Evolutionary conservation across 164 flowering plant genomes (phyloP).

Genomic region (Vitis rupestris): DNA sequence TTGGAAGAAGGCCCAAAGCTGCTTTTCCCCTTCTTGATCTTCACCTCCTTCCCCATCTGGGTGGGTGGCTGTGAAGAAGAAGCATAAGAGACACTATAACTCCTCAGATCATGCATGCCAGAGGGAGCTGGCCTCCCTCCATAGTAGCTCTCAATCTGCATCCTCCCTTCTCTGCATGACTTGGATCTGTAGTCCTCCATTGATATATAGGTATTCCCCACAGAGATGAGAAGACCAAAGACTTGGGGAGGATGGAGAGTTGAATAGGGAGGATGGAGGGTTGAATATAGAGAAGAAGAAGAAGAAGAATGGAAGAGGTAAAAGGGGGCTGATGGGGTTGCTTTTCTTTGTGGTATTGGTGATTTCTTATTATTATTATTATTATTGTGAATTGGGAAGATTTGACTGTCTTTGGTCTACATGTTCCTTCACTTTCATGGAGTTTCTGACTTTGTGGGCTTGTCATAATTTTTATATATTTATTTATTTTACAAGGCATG

Average conservation of each 20-base stretch:
- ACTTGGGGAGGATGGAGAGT: background rate
- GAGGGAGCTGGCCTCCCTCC: constrained; percentile 27
- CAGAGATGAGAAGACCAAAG: background rate
- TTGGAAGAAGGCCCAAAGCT: constrained; percentile 27
- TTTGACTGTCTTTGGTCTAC: background rate
- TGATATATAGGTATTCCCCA: background rate
- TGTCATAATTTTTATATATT: background rate
- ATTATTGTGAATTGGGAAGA: background rate
- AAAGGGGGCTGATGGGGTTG: constrained; percentile 2
- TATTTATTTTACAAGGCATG: too few species aligned
- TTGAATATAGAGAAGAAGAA: background rate
- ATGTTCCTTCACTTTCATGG: too few species aligned
- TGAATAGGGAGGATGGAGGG: too few species aligned
- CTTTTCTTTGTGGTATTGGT: background rate
- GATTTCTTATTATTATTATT: too few species aligned
- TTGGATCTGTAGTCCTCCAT: constrained; percentile 66
- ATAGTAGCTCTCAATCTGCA: constrained; percentile 43
- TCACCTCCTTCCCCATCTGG: constrained; percentile 26
- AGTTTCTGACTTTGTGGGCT: background rate
- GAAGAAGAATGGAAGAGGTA: background rate
- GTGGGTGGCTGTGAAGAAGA: constrained; percentile 19
- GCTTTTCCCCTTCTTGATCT: constrained; percentile 40
- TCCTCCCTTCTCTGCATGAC: constrained; percentile 42
- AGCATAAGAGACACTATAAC: constrained; percentile 53
- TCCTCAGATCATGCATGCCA: constrained; percentile 52